Evolutionary conservation across 2,329 filamentous ascomycete genomes (phyloP).

Genomic region (Trichoderma asperellum): DNA sequence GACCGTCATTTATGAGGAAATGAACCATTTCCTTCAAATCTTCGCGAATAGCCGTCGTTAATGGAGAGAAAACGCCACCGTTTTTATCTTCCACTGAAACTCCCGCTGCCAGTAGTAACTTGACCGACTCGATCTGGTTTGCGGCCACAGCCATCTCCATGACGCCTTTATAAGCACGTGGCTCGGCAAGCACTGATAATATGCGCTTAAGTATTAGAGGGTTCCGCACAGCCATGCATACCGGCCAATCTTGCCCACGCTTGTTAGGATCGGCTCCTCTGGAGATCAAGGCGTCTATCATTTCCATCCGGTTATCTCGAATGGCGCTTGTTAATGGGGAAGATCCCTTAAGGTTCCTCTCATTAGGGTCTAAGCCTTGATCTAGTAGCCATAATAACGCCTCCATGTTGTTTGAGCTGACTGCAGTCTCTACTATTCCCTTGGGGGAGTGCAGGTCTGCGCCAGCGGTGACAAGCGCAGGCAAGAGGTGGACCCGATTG

Average conservation of each 20-base stretch:
- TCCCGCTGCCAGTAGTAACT: constrained; percentile 65
- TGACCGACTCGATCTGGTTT: constrained; percentile 68
- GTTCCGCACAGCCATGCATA: constrained; percentile 68
- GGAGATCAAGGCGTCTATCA: constrained; percentile 61
- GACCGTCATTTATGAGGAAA: constrained; percentile 64
- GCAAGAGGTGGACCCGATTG: constrained; percentile 63
- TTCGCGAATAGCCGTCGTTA: constrained; percentile 70
- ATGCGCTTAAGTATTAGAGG: constrained; percentile 64
- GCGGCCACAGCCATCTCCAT: constrained; percentile 70
- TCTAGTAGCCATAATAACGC: constrained; percentile 64
- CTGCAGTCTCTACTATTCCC: constrained; percentile 68
- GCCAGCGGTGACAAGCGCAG: constrained; percentile 62
- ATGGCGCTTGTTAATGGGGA: constrained; percentile 70
- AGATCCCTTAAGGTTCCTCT: constrained; percentile 58
- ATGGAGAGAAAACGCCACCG: constrained; percentile 71
- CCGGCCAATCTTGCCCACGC: constrained; percentile 70
- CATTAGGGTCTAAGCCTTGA: constrained; percentile 63
- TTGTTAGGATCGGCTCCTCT: constrained; percentile 65
- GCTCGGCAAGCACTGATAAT: constrained; percentile 59
- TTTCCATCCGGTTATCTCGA: constrained; percentile 59
- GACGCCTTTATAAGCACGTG: constrained; percentile 66
- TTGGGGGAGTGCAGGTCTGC: constrained; percentile 62
- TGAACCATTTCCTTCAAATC: constrained; percentile 62
- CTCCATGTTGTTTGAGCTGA: constrained; percentile 63
- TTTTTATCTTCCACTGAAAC: constrained; percentile 64